phyloP scores from a whole-genome alignment of 495 filamentous ascomycete species.

The Aspergillus incahuasiensis region DNA sequence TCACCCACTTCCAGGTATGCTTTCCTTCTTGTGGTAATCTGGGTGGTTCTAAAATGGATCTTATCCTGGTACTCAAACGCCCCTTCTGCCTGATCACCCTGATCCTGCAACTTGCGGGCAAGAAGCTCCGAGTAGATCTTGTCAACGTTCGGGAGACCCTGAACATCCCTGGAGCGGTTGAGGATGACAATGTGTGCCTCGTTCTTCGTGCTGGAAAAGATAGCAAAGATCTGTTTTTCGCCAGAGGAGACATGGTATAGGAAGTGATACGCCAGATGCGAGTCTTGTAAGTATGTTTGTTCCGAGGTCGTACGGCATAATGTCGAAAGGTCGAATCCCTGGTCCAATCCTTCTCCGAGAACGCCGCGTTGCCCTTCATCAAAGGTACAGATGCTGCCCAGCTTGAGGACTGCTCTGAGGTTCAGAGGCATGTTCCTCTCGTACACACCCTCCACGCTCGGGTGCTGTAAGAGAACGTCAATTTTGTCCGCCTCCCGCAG shows the following conservation, averaged over 20 bases:
- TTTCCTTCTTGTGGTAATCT: slow-evolving; percentile 84
- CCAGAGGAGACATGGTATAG: slow-evolving; percentile 88
- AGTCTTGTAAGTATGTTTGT: slow-evolving; percentile 65
- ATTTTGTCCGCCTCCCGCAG: slow-evolving; percentile 79
- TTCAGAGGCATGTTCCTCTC: slow-evolving; percentile 86
- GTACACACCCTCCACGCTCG: slow-evolving; percentile 94
- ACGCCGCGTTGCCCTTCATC: slow-evolving; percentile 87
- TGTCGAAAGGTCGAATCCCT: slow-evolving; percentile 83
- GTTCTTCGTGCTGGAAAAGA: slow-evolving; percentile 80
- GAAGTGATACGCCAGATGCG: slow-evolving; percentile 74
- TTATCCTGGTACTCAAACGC: slow-evolving; percentile 84
- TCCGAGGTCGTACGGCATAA: slow-evolving; percentile 62
- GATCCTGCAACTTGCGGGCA: slow-evolving; percentile 58
- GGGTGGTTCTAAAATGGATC: slow-evolving; percentile 76
- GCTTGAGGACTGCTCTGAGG: slow-evolving; percentile 75
- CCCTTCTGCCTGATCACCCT: slow-evolving; percentile 66
- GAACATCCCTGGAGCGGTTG: slow-evolving; percentile 69
- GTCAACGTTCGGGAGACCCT: slow-evolving; percentile 82
- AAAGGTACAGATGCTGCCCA: slow-evolving; percentile 93
- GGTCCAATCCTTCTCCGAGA: slow-evolving; percentile 85
- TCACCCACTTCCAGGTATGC: slow-evolving; percentile 82
- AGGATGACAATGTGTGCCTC: slow-evolving; percentile 83
- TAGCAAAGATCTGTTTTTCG: slow-evolving; percentile 85
- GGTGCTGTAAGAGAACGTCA: slow-evolving; percentile 76
- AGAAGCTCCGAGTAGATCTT: slow-evolving; percentile 84